Conservation (phyloP, 2,329 filamentous ascomycete genomes). For the Acrodontium crateriforme region DNA sequence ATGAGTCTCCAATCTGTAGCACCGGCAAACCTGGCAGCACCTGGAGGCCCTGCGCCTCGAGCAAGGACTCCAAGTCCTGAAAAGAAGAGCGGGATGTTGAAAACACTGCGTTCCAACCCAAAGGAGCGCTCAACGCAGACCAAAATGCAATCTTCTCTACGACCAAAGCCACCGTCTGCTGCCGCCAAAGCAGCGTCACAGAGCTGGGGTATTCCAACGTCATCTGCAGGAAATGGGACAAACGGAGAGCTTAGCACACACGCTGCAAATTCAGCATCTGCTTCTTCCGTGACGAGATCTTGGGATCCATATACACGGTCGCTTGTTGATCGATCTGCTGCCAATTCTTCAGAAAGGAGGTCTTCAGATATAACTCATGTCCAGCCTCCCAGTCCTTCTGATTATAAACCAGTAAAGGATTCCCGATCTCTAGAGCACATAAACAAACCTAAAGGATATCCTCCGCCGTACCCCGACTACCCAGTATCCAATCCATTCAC, state of each 20-base stretch:
- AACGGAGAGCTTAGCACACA: conserved; percentile 1
- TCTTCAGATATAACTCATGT: conserved; percentile 13
- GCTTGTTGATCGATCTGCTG: conserved; percentile 13
- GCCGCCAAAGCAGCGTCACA: conserved; percentile 50
- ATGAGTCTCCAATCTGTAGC: conserved; percentile 14
- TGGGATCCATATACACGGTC: conserved; percentile 21
- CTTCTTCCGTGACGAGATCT: too few relatives aligned
- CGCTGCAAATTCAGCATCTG: too few relatives aligned
- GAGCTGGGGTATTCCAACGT: too few relatives aligned
- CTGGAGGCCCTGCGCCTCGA: conserved; percentile 15
- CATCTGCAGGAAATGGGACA: too few relatives aligned
- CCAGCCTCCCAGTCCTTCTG: conserved; percentile 19
- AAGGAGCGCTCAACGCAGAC: conserved; percentile 23
- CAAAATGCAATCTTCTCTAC: conserved; percentile 30
- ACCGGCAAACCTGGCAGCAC: conserved; percentile 10
- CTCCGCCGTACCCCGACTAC: conserved; percentile 20
- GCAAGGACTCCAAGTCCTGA: conserved; percentile 48
- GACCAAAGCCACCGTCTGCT: conserved; percentile 35
- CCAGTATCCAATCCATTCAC: conserved; percentile 13
- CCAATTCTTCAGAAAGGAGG: conserved; percentile 7
- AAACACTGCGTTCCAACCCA: conserved; percentile 17
- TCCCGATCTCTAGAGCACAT: conserved; percentile 9
- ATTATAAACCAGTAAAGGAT: conserved; percentile 11
- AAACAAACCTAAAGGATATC: conserved; percentile 7
- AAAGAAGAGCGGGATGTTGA: conserved; percentile 43